phyloP scores from a whole-genome alignment of 176 grass and related monocot species.

The Melocanna baccifera region DNA sequence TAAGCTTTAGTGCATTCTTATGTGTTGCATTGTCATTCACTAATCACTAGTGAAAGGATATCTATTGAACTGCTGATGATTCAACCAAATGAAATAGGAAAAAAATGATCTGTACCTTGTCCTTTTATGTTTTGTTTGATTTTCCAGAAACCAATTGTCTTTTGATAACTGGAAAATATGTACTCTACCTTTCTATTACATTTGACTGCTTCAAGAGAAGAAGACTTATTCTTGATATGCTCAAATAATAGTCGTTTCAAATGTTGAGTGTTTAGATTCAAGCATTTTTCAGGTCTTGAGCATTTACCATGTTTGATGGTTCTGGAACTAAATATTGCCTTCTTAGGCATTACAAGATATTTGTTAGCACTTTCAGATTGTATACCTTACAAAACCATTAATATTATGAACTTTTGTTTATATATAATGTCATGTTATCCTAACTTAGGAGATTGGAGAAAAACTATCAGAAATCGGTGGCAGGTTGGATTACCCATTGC shows the following conservation, averaged over 20 bases:
- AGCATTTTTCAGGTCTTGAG: not conserved
- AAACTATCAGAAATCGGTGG: conserved; percentile 72
- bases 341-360: not conserved
- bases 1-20: not conserved
- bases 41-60: not conserved
- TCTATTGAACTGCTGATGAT: not conserved
- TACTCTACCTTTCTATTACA: not conserved
- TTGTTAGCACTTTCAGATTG: not conserved
- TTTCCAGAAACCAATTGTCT: not conserved
- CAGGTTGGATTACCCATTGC: conserved; percentile 66
- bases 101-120: not conserved
- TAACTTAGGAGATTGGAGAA: conserved; percentile 71
- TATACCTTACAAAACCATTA: not conserved
- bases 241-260: not conserved
- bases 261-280: not conserved
- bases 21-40: not conserved
- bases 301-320: not conserved
- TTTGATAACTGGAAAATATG: not conserved
- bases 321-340: not conserved
- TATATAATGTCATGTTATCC: not conserved
- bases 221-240: not conserved
- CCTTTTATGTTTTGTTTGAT: not conserved
- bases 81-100: not conserved
- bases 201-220: conserved; percentile 6
- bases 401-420: not conserved